Conservation (phyloP, 2,329 filamentous ascomycete genomes). For the Onygena corvina region DNA sequence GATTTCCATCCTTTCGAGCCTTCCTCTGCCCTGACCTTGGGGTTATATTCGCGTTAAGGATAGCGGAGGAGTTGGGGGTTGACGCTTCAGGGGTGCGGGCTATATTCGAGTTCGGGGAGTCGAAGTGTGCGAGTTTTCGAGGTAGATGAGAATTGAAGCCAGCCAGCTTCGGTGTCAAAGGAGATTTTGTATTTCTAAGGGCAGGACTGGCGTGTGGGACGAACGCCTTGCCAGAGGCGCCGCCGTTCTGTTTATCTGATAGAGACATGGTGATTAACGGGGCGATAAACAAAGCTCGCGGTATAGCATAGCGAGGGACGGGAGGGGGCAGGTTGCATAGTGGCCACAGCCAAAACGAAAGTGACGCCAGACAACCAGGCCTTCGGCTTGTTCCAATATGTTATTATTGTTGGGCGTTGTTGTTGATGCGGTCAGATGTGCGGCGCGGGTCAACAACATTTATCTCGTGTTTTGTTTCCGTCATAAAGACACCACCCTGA, state of each 20-base stretch:
- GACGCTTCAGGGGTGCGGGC: slow-evolving; percentile 40
- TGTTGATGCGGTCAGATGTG: not conserved
- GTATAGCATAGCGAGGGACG: slow-evolving; percentile 36
- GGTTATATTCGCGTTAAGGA: slow-evolving; percentile 58
- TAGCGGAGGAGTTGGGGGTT: slow-evolving; percentile 24
- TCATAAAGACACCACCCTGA: slow-evolving; percentile 1
- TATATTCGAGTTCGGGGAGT: slow-evolving; percentile 25
- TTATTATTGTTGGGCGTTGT: not conserved
- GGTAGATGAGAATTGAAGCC: slow-evolving; percentile 22
- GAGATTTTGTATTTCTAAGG: slow-evolving; percentile 43
- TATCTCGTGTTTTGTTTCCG: not conserved
- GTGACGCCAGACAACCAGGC: not conserved
- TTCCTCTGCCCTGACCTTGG: slow-evolving; percentile 65
- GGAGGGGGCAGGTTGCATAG: slow-evolving; percentile 25
- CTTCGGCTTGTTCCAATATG: not conserved
- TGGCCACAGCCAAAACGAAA: slow-evolving; percentile 21
- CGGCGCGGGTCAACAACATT: not conserved
- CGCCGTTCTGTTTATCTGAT: slow-evolving; percentile 41
- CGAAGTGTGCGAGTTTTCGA: slow-evolving; percentile 26
- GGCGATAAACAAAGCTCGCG: slow-evolving; percentile 27
- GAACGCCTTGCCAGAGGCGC: slow-evolving; percentile 45
- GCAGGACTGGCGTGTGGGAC: slow-evolving; percentile 52
- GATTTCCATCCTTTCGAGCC: slow-evolving; percentile 56
- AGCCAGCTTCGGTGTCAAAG: slow-evolving; percentile 49
- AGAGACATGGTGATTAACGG: slow-evolving; percentile 32